Base-by-base conservation (phyloP, 345 rosid species). In the Chamaenerion angustifolium region DNA sequence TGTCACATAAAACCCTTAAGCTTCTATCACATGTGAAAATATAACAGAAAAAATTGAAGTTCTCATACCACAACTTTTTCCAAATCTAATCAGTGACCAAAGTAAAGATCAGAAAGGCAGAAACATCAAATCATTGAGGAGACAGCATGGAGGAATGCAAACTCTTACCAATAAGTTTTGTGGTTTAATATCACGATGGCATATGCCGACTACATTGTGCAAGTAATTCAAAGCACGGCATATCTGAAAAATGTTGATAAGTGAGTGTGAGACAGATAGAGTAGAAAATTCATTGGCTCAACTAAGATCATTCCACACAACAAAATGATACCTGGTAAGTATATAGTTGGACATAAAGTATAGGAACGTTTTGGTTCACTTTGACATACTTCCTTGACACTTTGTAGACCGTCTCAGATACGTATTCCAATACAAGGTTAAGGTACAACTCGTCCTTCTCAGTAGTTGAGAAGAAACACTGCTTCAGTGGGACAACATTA, bases 101-200 rank as follows among this genome's bases (percentile, higher is more conserved):
- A 51, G n/a, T 14, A 21, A 2, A 4, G 3, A 21, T 4, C 2
- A 21, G 25, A 21, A 21, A 21, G 25, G 53, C 46, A 35, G 16
- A 54, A 43, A 60, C 58, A n/a, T n/a, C n/a, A 46, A 23, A 31
- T 1, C 7, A 31, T 5, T 31, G 7, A 5, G 7, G 10, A 31
- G 37, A 31, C 37, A 31, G 37, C 8, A 7, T 31, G 1, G 37
- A 31, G 37, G 25, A 21, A 21, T 31, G 37, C 37, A 31, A 63
- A 46, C 43, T 16, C 80, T 67, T 76, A 92, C 98, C 90, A 92
- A 63, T 66, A 92, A 67, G 72, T 92, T 92, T 66, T 88, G 96
- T 15, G 99, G 99, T 76, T 88, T 92, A 61, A 92, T 85, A 73
- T 92, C 99, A 51, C 99, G 96, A 60, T 92, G 99, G 56, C 95